Evolutionary conservation across 257 asterid species (phyloP).

Genomic region (Vinca minor): DNA sequence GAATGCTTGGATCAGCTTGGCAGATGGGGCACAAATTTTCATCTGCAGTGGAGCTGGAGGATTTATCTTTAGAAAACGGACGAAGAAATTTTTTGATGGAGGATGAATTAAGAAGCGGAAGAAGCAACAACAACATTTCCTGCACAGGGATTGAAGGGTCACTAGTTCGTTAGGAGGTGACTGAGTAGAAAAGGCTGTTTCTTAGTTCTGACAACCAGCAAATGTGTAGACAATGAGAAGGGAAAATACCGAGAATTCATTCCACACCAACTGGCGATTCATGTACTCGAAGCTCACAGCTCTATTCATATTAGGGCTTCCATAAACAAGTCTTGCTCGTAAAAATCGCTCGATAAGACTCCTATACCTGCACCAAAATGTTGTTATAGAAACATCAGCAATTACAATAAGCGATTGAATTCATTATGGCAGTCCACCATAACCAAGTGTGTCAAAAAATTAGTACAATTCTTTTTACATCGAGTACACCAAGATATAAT

Average conservation of each 20-base stretch:
- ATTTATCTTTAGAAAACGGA: slow-evolving; percentile 81
- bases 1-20: slow-evolving; percentile 72
- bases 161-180: not conserved
- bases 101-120: slow-evolving; percentile 88
- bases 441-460: not conserved
- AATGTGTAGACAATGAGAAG: not conserved
- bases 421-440: not conserved
- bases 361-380: slow-evolving; percentile 54
- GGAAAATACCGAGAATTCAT: slow-evolving; percentile 77
- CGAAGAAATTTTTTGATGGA: slow-evolving; percentile 62
- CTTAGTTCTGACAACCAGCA: not conserved
- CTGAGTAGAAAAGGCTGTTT: slow-evolving; percentile 6
- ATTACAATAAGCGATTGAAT: not conserved
- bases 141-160: slow-evolving; percentile 23
- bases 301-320: slow-evolving; percentile 86
- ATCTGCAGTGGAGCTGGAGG: slow-evolving; percentile 50
- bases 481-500: not conserved
- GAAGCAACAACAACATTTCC: slow-evolving; percentile 90
- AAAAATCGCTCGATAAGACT: slow-evolving; percentile 78
- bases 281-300: slow-evolving; percentile 97
- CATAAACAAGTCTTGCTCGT: slow-evolving; percentile 88
- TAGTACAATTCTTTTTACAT: not conserved
- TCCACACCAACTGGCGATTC: slow-evolving; percentile 98
- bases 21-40: slow-evolving; percentile 82
- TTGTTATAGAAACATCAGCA: slow-evolving; percentile 3